Conservation (phyloP, 345 rosid genomes). For the Rhizophora apiculata region DNA sequence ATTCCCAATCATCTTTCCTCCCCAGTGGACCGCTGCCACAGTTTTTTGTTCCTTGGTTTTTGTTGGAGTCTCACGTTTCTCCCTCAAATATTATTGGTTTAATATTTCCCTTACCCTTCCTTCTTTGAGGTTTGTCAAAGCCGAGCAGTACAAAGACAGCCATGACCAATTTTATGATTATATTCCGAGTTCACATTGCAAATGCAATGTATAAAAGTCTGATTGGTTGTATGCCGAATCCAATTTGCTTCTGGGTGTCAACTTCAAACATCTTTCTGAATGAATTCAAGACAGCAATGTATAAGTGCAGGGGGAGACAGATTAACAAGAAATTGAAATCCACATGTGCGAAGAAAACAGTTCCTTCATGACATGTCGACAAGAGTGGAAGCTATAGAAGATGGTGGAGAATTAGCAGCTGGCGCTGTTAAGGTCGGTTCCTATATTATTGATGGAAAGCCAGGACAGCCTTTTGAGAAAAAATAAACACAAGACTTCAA, state of each 20-base stretch:
- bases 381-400: slow-evolving; percentile 13
- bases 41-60: background rate
- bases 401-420: slow-evolving; percentile 10
- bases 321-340: slow-evolving; percentile 11
- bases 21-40: background rate
- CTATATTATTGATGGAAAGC: slow-evolving; percentile 1
- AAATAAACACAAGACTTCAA: slow-evolving; percentile 15
- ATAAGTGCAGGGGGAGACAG: slow-evolving; percentile 12
- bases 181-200: too few species aligned
- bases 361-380: slow-evolving; percentile 19
- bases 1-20: background rate
- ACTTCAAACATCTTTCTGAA: background rate
- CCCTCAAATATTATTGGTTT: too few species aligned
- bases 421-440: background rate
- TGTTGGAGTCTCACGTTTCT: too few species aligned
- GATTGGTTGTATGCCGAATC: background rate
- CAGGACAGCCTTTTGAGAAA: slow-evolving; percentile 8
- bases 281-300: slow-evolving; percentile 16
- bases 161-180: too few species aligned
- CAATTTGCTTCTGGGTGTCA: background rate
- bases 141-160: too few species aligned
- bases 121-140: too few species aligned
- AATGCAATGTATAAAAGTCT: too few species aligned
- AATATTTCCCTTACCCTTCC: too few species aligned
- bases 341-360: slow-evolving; percentile 20